Evolutionary conservation across 2,329 filamentous ascomycete species (phyloP), one percentile per base, ranked within the genome.

Genomic region (Aspergillus sp.): DNA sequence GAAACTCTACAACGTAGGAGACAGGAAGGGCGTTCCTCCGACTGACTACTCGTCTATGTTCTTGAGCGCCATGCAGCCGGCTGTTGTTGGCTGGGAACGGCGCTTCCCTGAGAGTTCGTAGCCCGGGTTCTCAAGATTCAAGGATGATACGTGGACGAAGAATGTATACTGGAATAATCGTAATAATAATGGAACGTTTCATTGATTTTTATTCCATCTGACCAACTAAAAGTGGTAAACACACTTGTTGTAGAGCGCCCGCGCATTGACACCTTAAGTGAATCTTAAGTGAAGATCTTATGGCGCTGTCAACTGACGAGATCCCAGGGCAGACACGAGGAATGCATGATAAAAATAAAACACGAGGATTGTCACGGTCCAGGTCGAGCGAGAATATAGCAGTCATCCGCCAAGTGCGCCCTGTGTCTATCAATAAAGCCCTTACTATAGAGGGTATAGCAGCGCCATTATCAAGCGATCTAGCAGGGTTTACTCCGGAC

Each of bases 31-130:
- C 0, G 82, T 90, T 39, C 83, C 87, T 1, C 79, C 75, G 17
- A 90, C 87, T 7, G 88, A 90, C 70, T 90, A 88, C 65, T 81
- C 81, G 40, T 58, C 62, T 9, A 40, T 64, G 49, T 66, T 66
- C 48, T 60, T 60, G 11, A 60, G 63, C 6, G 60, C 63, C n/a
- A 33, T 61, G 55, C 62, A 63, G 51, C 62, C 62, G 17, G 58
- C 62, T 23, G 51, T 57, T 17, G 56, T 65, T 39, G 57, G 55
- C 21, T 65, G 63, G 63, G 58, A 63, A 55, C 55, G 62, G 31
- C 63, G 63, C 9, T 56, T 55, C 17, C 53, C 56, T 4, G 57
- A 62, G 45, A 47, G 48, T 14, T 43, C 43, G 17, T 55, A 49
- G 27, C 4, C 27, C 3, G 8, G 8, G 8, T 25, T 25, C 6